Evolutionary conservation across 2,329 filamentous ascomycete species (phyloP).

Genomic region (Blastomyces parvus): DNA sequence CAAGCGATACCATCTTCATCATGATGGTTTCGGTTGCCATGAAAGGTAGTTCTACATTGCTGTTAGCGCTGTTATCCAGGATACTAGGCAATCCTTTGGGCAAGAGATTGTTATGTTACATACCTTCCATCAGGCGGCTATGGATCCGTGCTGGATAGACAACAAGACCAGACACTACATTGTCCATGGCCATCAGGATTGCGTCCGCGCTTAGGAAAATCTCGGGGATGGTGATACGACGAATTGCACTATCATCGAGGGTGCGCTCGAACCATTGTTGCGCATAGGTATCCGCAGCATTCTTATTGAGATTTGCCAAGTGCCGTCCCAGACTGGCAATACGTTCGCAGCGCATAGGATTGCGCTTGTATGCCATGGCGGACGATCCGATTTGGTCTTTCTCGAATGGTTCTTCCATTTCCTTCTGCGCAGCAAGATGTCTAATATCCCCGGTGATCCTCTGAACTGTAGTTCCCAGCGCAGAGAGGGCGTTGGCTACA

Average conservation of each 20-base stretch:
- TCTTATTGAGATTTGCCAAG: conserved; percentile 44
- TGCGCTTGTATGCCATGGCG: conserved; percentile 59
- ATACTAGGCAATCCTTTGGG: background rate
- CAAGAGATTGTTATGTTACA: background rate
- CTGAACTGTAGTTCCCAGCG: conserved; percentile 66
- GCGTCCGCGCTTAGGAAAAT: conserved; percentile 60
- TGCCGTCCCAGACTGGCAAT: conserved; percentile 51
- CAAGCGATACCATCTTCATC: conserved; percentile 65
- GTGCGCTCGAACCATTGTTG: conserved; percentile 70
- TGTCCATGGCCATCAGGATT: conserved; percentile 57
- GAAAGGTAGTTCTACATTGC: conserved; percentile 61
- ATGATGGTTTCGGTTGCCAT: conserved; percentile 56
- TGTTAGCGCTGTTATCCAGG: background rate
- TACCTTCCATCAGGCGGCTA: conserved; percentile 50
- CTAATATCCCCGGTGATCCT: conserved; percentile 67
- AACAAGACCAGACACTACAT: conserved; percentile 59
- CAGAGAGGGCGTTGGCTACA: conserved; percentile 70
- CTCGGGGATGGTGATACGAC: conserved; percentile 53
- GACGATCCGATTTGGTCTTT: conserved; percentile 64
- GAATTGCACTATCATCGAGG: conserved; percentile 51
- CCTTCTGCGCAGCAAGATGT: conserved; percentile 66
- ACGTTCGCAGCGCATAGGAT: conserved; percentile 44
- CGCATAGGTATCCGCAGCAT: conserved; percentile 57
- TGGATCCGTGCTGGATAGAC: conserved; percentile 68
- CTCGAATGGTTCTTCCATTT: conserved; percentile 77